Conservation (phyloP, 495 filamentous ascomycete species). For the Acidomyces sp. region DNA sequence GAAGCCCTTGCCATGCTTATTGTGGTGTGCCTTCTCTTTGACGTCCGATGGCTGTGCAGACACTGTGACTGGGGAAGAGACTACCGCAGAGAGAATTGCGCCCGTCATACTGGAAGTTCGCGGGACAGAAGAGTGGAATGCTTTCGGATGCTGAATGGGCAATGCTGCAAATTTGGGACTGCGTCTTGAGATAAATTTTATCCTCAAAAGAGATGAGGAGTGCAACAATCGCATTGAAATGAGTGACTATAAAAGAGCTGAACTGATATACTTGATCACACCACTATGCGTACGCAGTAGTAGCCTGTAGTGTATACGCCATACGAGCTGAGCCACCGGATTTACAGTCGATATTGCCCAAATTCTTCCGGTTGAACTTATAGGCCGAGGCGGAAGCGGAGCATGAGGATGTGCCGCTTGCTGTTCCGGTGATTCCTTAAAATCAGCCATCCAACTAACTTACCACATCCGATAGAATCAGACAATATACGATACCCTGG, state of each 20-base stretch:
- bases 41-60: slow-evolving; percentile 43
- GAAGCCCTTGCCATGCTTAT: slow-evolving; percentile 44
- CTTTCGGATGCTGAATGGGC: background rate
- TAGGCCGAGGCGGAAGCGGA: no score
- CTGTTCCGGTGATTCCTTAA: no score
- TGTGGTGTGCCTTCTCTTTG: slow-evolving; percentile 43
- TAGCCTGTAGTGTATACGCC: background rate
- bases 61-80: slow-evolving; percentile 35
- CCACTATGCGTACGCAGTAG: background rate
- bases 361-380: background rate
- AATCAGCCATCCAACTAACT: no score
- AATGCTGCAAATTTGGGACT: background rate
- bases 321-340: background rate
- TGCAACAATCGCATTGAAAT: background rate
- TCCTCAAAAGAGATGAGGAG: background rate
- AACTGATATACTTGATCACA: no score
- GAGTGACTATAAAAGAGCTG: background rate
- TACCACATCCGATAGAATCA: no score
- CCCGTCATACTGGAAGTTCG: slow-evolving; percentile 27
- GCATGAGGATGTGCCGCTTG: no score
- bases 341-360: background rate
- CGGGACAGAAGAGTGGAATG: slow-evolving; percentile 1
- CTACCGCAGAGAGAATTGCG: slow-evolving; percentile 41
- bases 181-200: background rate
- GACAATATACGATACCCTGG: no score